Percentiles rank a stretch among this genome's conserved stretches.
phyloP scores from a whole-genome alignment of 2,329 filamentous ascomycete species.

The Daldinia eschscholtzii region DNA sequence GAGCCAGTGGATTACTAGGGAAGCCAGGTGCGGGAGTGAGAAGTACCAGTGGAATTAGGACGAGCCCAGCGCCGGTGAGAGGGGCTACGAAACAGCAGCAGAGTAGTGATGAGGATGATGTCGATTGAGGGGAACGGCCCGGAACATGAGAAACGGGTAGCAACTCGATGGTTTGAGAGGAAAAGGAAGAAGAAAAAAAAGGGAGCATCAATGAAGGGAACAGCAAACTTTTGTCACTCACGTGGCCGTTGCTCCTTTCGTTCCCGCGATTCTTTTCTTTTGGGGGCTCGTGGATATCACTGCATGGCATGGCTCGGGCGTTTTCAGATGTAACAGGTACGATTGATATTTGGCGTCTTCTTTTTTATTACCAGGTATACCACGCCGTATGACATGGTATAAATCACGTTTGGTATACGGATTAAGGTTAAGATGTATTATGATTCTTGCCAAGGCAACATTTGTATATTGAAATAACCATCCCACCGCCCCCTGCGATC shows the following conservation, averaged over 20 bases:
- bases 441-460: slow-evolving; percentile 7
- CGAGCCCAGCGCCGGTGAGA: slow-evolving; percentile 17
- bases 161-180: not conserved
- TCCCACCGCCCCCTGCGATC: not conserved
- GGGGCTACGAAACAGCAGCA: slow-evolving; percentile 9
- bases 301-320: slow-evolving; percentile 32
- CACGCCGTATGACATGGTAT: not conserved
- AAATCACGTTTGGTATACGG: slow-evolving; percentile 1
- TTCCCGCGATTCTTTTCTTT: slow-evolving; percentile 13
- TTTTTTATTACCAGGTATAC: not conserved
- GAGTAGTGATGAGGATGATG: slow-evolving; percentile 37
- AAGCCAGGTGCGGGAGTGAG: slow-evolving; percentile 39
- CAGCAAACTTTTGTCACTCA: slow-evolving; percentile 3
- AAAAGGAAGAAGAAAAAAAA: not conserved
- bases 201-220: not conserved
- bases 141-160: slow-evolving; percentile 2
- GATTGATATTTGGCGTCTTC: slow-evolving; percentile 14
- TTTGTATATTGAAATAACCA: slow-evolving; percentile 11
- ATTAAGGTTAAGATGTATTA: slow-evolving; percentile 12
- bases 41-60: slow-evolving; percentile 17
- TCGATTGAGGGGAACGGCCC: slow-evolving; percentile 24
- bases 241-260: not conserved
- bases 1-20: slow-evolving; percentile 52
- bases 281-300: slow-evolving; percentile 21
- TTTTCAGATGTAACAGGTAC: slow-evolving; percentile 17